A percentile compares a stretch with the other conserved stretches of the same genome.
Conservation (phyloP, 1,139 yeast species). For the Sugiyamaella paludigena region DNA sequence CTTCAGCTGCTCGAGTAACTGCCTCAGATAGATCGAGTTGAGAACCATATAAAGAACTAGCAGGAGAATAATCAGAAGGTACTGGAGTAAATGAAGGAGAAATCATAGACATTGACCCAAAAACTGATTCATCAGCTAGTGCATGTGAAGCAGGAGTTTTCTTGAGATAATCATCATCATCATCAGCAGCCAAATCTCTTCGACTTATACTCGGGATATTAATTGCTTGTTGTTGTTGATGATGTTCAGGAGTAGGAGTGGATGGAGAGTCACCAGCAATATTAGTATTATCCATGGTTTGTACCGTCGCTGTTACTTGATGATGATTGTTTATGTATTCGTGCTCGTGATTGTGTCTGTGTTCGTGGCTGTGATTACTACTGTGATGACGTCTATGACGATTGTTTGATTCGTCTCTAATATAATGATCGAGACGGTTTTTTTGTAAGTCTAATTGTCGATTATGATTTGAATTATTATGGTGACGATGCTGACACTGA, state of each 20-base stretch:
- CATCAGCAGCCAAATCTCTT: too few relatives aligned
- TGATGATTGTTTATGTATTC: neutral
- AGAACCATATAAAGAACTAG: conserved; percentile 19
- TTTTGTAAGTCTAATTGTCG: too few relatives aligned
- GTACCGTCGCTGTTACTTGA: neutral
- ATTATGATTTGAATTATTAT: too few relatives aligned
- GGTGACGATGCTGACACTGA: too few relatives aligned
- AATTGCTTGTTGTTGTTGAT: neutral
- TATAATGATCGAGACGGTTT: too few relatives aligned
- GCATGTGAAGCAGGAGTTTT: neutral
- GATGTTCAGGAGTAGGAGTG: neutral
- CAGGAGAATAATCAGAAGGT: conserved; percentile 19
- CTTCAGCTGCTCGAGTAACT: conserved; percentile 5
- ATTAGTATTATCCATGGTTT: conserved; percentile 1
- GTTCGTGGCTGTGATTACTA: too few relatives aligned
- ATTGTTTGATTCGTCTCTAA: neutral
- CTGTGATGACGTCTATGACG: neutral
- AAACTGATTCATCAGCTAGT: conserved; percentile 17
- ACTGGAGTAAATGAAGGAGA: conserved; percentile 38
- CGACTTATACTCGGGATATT: too few relatives aligned
- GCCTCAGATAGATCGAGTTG: conserved; percentile 18
- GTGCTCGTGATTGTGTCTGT: neutral
- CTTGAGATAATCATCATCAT: too few relatives aligned
- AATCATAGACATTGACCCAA: conserved; percentile 35
- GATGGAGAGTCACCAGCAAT: conserved; percentile 4